These are phyloP conservation scores for Jacaranda copaia DNA, from an alignment of 257 asterid species.

Conservation along the genomic window DNA sequence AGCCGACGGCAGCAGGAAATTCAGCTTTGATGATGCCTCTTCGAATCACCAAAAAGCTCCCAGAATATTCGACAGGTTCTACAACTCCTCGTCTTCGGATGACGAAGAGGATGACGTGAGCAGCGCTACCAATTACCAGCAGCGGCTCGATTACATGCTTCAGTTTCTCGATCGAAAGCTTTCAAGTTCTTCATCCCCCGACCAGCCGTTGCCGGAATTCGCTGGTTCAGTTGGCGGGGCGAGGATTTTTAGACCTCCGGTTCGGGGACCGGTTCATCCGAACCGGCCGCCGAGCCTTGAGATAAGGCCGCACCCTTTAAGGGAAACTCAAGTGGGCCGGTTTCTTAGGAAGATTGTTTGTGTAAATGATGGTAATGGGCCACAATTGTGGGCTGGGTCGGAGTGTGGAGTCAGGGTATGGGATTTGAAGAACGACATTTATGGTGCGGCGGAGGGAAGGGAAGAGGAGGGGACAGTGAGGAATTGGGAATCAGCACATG, in stretches of 20 bases:
- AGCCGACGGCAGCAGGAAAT: slow-evolving; percentile 35
- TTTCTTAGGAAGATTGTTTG: slow-evolving; percentile 70
- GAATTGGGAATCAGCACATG: slow-evolving; percentile 66
- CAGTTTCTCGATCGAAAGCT: slow-evolving; percentile 84
- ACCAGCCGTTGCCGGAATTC: slow-evolving; percentile 75
- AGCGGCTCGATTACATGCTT: slow-evolving; percentile 89
- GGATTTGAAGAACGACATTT: slow-evolving; percentile 70
- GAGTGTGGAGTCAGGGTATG: slow-evolving; percentile 84
- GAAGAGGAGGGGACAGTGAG: slow-evolving; percentile 76
- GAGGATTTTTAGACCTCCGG: slow-evolving; percentile 73
- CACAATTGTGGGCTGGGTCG: slow-evolving; percentile 92
- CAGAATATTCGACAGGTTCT: slow-evolving; percentile 81
- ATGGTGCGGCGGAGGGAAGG: slow-evolving; percentile 57
- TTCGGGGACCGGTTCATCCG: slow-evolving; percentile 71
- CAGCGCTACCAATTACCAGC: slow-evolving; percentile 65
- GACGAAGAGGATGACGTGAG: slow-evolving; percentile 61
- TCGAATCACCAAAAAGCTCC: slow-evolving; percentile 52
- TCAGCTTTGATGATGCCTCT: slow-evolving; percentile 52
- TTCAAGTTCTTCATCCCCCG: slow-evolving; percentile 49
- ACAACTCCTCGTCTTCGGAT: slow-evolving; percentile 70
- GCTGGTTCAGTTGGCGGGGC: slow-evolving; percentile 65
- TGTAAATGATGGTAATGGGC: slow-evolving; percentile 63
- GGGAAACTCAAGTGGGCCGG: slow-evolving; percentile 80
- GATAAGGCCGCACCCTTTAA: slow-evolving; percentile 86
- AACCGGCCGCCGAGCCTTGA: slow-evolving; percentile 83